Conservation (phyloP, 768 basidiomycete genomes). For the Stropharia rugosoannulata region DNA sequence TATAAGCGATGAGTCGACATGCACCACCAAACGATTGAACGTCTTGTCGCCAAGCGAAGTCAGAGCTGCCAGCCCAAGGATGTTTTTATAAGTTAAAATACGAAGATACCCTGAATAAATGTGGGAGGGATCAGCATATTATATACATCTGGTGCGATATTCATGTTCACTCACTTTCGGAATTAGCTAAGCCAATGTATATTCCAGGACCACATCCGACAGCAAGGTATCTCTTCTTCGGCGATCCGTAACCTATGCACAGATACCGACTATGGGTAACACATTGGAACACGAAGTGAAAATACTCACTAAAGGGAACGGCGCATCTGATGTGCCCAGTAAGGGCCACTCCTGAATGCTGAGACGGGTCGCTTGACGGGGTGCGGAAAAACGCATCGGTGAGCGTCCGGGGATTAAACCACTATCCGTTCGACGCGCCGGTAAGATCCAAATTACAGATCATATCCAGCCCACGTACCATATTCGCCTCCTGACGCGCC, state of each 20-base stretch:
- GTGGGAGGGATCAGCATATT: background rate
- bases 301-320: slow-evolving; percentile 59
- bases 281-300: background rate
- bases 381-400: slow-evolving; percentile 64
- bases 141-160: background rate
- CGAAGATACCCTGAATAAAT: slow-evolving; percentile 50
- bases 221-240: slow-evolving; percentile 48
- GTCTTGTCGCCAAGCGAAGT: slow-evolving; percentile 38
- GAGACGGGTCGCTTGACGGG: slow-evolving; percentile 31
- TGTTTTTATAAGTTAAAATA: slow-evolving; percentile 50
- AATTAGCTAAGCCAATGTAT: slow-evolving; percentile 57
- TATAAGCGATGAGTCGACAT: slow-evolving; percentile 53
- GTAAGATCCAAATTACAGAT: background rate
- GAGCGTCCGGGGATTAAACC: slow-evolving; percentile 60
- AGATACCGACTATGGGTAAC: background rate
- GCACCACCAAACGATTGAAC: slow-evolving; percentile 69
- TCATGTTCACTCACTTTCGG: slow-evolving; percentile 42
- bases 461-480: slow-evolving; percentile 41
- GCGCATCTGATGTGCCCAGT: slow-evolving; percentile 63
- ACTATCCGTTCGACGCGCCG: slow-evolving; percentile 38
- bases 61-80: slow-evolving; percentile 56
- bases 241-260: slow-evolving; percentile 44
- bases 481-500: slow-evolving; percentile 68
- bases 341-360: slow-evolving; percentile 29
- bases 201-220: slow-evolving; percentile 70